Evolutionary conservation across 768 basidiomycete genomes (phyloP), one percentile per base, ranked within the genome.

Genomic region (Mycena belliarum): DNA sequence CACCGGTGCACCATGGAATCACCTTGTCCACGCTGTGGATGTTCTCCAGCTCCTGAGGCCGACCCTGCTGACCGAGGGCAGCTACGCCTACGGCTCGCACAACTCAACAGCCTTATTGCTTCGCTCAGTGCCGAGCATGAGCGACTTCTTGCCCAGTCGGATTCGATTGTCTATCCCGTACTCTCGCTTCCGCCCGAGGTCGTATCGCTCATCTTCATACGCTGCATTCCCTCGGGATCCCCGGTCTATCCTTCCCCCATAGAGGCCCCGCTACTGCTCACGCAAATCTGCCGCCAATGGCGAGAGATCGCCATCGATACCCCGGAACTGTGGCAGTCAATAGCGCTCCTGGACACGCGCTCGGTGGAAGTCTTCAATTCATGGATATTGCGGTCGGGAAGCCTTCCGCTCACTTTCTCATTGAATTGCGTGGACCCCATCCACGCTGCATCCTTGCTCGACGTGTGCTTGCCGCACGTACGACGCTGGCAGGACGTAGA

Each of bases 201-300:
- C 3, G 45, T 40, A 5, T 29, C 50, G 1, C 29, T 52, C n/a
- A 46, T 58, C 8, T 58, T 58, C 45, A n/a, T 52, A 18, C 44
- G 52, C 29, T 58, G 49, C 29, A 26, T 52, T n/a, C 45, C 28
- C 12, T 16, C 46, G 7, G 40, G 10, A 41, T 10, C 26, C 20
- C 18, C 24, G n/a, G 37, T 50, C 14, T 38, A 41, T 6, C 49
- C 48, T 3, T 44, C 42, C 6, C 25, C 49, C 7, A 29, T 40
- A 2, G 18, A 47, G 1, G 49, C 44, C 8, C 57, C 57, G 14
- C 15, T 58, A 5, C 45, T 52, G 18, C 50, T 58, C 3, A n/a
- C 44, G 21, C 57, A 58, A 20, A 44, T 58, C n/a, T 58, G 57
- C 20, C 57, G 29, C 12, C 57, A 40, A 21, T 58, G 57, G 57